Evolutionary conservation across 1,139 yeast genomes (phyloP).

Genomic region (Magnusiomyces fungicola): DNA sequence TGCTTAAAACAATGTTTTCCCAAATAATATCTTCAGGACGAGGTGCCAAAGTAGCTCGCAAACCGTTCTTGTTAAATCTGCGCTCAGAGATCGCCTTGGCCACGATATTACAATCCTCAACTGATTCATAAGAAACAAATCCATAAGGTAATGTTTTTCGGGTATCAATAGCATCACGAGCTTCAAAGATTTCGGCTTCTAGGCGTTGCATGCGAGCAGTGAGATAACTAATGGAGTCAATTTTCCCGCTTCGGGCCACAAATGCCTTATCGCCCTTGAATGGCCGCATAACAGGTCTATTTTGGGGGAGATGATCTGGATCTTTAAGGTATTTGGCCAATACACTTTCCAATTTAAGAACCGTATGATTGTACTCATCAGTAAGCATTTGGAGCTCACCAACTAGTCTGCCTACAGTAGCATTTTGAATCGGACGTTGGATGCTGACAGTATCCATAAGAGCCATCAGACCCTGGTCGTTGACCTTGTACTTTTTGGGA

Average conservation of each 20-base stretch:
- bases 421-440: constrained; percentile 24
- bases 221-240: constrained; percentile 31
- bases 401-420: constrained; percentile 31
- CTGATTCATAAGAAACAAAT: constrained; percentile 31
- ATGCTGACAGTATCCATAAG: constrained; percentile 19
- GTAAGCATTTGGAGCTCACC: constrained; percentile 27
- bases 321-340: constrained; percentile 31
- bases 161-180: constrained; percentile 22
- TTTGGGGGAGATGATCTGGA: constrained; percentile 24
- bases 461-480: constrained; percentile 24
- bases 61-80: constrained; percentile 6
- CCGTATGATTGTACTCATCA: constrained; percentile 25
- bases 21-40: constrained; percentile 35
- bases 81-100: constrained; percentile 21
- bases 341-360: constrained; percentile 27
- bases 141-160: constrained; percentile 30
- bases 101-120: constrained; percentile 26
- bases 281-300: constrained; percentile 21
- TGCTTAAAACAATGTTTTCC: constrained; percentile 31
- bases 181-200: constrained; percentile 25
- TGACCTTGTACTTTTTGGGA: constrained; percentile 24
- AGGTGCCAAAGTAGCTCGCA: constrained; percentile 27
- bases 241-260: constrained; percentile 14
- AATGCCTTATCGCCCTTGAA: constrained; percentile 19
- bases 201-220: constrained; percentile 21